Evolutionary conservation across 306 rosid genomes (phyloP).

Genomic region (Ziziphus jujuba): DNA sequence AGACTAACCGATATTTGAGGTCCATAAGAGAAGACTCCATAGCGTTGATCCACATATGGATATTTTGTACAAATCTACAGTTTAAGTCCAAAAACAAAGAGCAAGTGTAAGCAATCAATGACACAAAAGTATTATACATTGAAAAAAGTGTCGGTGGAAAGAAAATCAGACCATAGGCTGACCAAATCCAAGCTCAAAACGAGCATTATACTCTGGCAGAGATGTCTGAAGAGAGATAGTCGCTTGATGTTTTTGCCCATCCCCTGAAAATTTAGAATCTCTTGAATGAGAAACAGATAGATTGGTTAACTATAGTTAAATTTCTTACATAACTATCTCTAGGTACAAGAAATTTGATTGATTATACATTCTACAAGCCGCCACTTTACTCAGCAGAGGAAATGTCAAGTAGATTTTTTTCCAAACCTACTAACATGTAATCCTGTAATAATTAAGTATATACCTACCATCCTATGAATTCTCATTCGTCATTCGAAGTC

Average conservation of each 20-base stretch:
- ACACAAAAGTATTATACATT: not conserved
- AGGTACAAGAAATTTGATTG: too few species aligned
- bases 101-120: not conserved
- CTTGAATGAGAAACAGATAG: slow-evolving; percentile 40
- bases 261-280: slow-evolving; percentile 56
- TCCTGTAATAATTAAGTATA: too few species aligned
- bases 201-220: slow-evolving; percentile 41
- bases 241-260: slow-evolving; percentile 49
- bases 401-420: too few species aligned
- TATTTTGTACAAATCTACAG: slow-evolving; percentile 68
- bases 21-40: slow-evolving; percentile 83
- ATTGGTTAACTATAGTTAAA: slow-evolving; percentile 16
- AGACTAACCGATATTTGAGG: slow-evolving; percentile 70
- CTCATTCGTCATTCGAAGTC: too few species aligned
- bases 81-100: slow-evolving; percentile 25
- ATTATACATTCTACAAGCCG: too few species aligned
- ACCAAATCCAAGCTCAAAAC: slow-evolving; percentile 75
- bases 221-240: slow-evolving; percentile 58
- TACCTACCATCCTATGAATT: too few species aligned
- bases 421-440: too few species aligned
- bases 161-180: slow-evolving; percentile 69
- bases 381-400: too few species aligned
- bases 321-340: too few species aligned
- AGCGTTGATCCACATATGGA: slow-evolving; percentile 74
- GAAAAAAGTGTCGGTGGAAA: not conserved